Evolutionary conservation across 2,329 filamentous ascomycete species (phyloP), one percentile per base, ranked within the genome.

Genomic region (Truncatella angustata): DNA sequence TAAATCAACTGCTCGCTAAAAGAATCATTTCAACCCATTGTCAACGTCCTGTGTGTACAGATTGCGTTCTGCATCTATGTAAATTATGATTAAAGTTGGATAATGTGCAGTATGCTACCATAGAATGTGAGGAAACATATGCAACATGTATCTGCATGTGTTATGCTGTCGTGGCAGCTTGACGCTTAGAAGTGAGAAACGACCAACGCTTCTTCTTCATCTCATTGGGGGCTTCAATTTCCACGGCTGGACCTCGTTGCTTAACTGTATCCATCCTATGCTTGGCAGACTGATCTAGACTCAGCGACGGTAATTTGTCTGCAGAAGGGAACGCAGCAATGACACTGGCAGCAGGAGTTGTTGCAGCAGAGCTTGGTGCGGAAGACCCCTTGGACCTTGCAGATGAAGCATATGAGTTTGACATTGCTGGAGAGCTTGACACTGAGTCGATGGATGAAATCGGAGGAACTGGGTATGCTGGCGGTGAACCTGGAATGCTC

Each of bases 321-420:
- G 30, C 16, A 14, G 24, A 47, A 18, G 30, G 44, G 18, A 35
- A 47, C 32, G 54, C 43, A 5, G 54, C 21, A 24, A 26, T 16
- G 6, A 32, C 28, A 32, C 23, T 55, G 4, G 56, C 40, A n/a
- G 51, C 49, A 16, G 57, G 53, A 3, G 54, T 56, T n/a, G 56
- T 56, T 5, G 45, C 40, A 23, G 52, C 37, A 34, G 55, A 60
- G 28, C 51, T 58, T 7, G 64, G 59, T 11, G 60, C 51, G 16
- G 55, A 58, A 34, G 63, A 65, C 43, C 60, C 54, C 26, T 58
- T 61, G 46, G 64, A 65, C 32, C 44, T 54, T 18, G 56, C 52
- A 1, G 64, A 64, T n/a, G 60, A 62, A n/a, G 57, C 56, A 16
- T 58, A 54, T 2, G 63, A 26, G 9, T 40, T 40, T 24, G 51